Evolutionary conservation across 1,284 basidiomycete species (phyloP).

Genomic region (Moniliophthora roreri): DNA sequence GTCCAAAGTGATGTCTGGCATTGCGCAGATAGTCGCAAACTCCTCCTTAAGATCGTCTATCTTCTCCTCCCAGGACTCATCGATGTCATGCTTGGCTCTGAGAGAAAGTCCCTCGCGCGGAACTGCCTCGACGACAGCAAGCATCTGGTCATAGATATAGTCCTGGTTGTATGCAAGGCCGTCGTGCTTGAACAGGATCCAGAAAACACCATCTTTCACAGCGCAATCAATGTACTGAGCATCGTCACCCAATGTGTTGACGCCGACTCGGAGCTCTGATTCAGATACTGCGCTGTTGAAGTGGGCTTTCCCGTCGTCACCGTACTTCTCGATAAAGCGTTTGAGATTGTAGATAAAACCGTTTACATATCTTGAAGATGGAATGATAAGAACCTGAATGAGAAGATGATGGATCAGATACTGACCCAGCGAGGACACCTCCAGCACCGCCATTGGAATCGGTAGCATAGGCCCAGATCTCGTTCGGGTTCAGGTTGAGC

Average conservation of each 20-base stretch:
- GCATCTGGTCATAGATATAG: constrained; percentile 6
- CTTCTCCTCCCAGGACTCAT: constrained; percentile 26
- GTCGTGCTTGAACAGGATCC: constrained; percentile 8
- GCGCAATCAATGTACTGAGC: constrained; percentile 16
- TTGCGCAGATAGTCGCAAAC: constrained; percentile 26
- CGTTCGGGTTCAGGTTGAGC: constrained; percentile 14
- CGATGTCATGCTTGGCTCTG: constrained; percentile 31
- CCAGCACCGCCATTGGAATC: constrained; percentile 6
- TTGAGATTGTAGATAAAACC: constrained; percentile 15
- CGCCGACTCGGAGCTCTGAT: constrained; percentile 28
- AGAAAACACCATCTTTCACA: constrained; percentile 7
- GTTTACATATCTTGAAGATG: constrained; percentile 9
- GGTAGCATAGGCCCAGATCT: constrained; percentile 13
- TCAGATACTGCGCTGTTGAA: constrained; percentile 35
- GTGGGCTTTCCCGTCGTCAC: constrained; percentile 31
- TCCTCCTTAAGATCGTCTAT: constrained; percentile 27
- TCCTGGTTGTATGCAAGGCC: constrained; percentile 8
- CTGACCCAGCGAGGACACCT: constrained; percentile 5
- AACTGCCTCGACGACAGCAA: constrained; percentile 19
- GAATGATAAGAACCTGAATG: background rate
- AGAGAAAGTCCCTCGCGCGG: constrained; percentile 29
- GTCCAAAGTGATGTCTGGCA: constrained; percentile 33
- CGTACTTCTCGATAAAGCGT: constrained; percentile 17
- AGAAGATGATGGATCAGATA: background rate
- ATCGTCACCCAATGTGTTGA: constrained; percentile 29